Percentiles rank a stretch among this genome's conserved stretches.
These are phyloP conservation scores for Prunus armeniaca DNA, from an alignment of 306 rosid genomes.

Conservation along the genomic window DNA sequence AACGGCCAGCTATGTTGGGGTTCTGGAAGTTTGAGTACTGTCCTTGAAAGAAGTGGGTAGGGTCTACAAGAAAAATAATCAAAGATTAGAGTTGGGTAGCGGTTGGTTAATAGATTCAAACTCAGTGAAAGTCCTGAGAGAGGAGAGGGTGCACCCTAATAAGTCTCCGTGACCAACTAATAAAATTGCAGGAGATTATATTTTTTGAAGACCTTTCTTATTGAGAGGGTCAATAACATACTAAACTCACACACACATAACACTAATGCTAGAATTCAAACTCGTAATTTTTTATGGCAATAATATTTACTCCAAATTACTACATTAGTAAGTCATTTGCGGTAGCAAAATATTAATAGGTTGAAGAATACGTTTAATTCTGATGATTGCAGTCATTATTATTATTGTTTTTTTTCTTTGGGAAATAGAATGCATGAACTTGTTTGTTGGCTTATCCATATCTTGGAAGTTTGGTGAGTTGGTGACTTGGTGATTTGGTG, in stretches of 20 bases:
- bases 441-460: constrained; percentile 20
- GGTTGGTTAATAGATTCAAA: constrained; percentile 38
- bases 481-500: constrained; percentile 3
- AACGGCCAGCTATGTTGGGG: constrained; percentile 15
- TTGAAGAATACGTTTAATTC: background rate
- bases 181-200: background rate
- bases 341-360: background rate
- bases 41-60: constrained; percentile 40
- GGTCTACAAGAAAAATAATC: constrained; percentile 31
- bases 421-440: constrained; percentile 29
- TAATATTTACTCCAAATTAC: too few relatives aligned
- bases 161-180: constrained; percentile 4
- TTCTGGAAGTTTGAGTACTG: constrained; percentile 23
- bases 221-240: too few relatives aligned
- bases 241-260: too few relatives aligned
- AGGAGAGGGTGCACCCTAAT: constrained; percentile 19
- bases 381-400: constrained; percentile 8
- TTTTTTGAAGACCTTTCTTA: too few relatives aligned
- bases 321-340: background rate
- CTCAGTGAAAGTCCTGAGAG: too few relatives aligned
- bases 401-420: constrained; percentile 2
- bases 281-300: rapidly evolving
- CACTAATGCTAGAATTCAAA: rapidly evolving
- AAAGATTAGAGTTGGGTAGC: constrained; percentile 30
- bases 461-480: background rate